These are phyloP conservation scores for Penicillium waksmanii DNA, from an alignment of 495 filamentous ascomycete genomes.

Conservation along the genomic window DNA sequence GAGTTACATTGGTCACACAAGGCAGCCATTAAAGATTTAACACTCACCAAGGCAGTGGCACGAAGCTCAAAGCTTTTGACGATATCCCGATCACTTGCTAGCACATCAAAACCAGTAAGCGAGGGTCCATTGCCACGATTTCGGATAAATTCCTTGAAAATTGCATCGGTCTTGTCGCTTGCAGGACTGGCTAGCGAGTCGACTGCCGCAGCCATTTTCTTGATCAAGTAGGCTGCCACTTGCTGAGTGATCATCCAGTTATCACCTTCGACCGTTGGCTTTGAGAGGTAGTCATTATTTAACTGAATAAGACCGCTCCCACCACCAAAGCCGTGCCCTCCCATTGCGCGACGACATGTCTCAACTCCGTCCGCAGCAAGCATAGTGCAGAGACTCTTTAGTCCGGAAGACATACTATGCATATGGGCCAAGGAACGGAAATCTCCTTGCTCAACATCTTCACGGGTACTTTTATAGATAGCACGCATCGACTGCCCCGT, in stretches of 20 bases:
- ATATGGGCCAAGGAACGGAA: constrained; percentile 47
- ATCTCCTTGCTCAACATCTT: constrained; percentile 45
- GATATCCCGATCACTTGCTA: constrained; percentile 39
- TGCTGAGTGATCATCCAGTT: constrained; percentile 60
- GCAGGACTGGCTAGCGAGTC: constrained; percentile 15
- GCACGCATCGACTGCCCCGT: constrained; percentile 48
- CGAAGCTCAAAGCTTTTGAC: constrained; percentile 46
- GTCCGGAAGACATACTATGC: constrained; percentile 51
- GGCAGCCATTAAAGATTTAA: no score
- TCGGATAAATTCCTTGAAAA: constrained; percentile 29
- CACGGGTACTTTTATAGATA: constrained; percentile 40
- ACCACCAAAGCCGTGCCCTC: constrained; percentile 55
- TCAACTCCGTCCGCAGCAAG: constrained; percentile 54
- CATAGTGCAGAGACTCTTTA: constrained; percentile 55
- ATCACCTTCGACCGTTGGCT: constrained; percentile 56
- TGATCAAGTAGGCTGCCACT: constrained; percentile 51
- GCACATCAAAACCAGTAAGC: constrained; percentile 13
- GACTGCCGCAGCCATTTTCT: constrained; percentile 47
- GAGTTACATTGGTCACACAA: no score
- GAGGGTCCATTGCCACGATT: background rate
- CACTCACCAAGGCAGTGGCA: constrained; percentile 39
- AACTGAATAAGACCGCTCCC: constrained; percentile 50
- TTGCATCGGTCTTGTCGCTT: constrained; percentile 27
- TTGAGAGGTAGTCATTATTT: constrained; percentile 52
- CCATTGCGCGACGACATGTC: constrained; percentile 51